Evolutionary conservation across 345 rosid genomes (phyloP).

Genomic region (Reutealis trisperma): DNA sequence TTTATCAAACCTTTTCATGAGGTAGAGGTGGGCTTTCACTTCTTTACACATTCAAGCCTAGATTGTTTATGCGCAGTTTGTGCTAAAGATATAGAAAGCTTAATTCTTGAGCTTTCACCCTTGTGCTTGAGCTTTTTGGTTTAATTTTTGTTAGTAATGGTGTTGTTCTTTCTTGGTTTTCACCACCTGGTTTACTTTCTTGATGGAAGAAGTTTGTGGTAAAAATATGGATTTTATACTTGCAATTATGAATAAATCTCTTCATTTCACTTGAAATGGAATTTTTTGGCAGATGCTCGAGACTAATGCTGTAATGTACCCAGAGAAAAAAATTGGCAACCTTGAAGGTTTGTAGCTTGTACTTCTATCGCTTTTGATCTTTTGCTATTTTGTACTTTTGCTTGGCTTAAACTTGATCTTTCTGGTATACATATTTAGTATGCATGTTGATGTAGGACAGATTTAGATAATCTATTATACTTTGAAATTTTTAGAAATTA

Average conservation of each 20-base stretch:
- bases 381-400: background rate
- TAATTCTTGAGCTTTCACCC: background rate
- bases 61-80: background rate
- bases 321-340: constrained; percentile 61
- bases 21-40: background rate
- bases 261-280: background rate
- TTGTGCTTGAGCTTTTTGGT: background rate
- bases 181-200: background rate
- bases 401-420: background rate
- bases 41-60: background rate
- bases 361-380: background rate
- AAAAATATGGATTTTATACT: background rate
- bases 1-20: background rate
- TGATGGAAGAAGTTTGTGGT: background rate
- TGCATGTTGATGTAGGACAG: too few relatives aligned
- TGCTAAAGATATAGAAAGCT: background rate
- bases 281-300: constrained; percentile 52
- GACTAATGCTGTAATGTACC: constrained; percentile 46
- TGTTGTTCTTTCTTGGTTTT: background rate
- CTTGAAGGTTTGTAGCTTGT: constrained; percentile 64
- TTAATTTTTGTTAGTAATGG: background rate
- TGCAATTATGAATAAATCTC: background rate
- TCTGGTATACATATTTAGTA: background rate
- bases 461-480: too few relatives aligned
- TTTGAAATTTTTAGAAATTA: too few relatives aligned